These are phyloP conservation scores for Dichotomocladium elegans DNA, from an alignment of 371 early-diverging fungal species.

Conservation along the genomic window DNA sequence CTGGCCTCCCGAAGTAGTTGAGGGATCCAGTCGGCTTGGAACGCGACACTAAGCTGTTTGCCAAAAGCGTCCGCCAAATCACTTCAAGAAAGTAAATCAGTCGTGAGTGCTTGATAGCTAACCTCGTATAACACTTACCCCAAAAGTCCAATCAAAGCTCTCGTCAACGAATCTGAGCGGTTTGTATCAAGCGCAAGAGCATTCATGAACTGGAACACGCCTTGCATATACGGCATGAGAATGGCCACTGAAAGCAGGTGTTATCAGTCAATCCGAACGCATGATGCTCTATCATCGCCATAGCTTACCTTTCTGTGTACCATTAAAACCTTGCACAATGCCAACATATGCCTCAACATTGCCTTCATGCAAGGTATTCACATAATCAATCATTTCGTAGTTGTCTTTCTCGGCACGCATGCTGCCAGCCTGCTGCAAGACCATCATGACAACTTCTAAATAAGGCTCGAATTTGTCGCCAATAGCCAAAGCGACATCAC, in stretches of 20 bases:
- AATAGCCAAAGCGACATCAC: conserved; percentile 96
- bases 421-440: conserved; percentile 79
- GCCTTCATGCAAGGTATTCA: conserved; percentile 78
- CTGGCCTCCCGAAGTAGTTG: conserved; percentile 73
- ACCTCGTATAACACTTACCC: conserved; percentile 42
- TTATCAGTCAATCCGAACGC: not conserved
- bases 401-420: conserved; percentile 64
- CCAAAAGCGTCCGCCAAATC: conserved; percentile 78
- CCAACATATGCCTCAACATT: conserved; percentile 95
- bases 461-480: conserved; percentile 84
- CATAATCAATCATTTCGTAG: conserved; percentile 81
- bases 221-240: conserved; percentile 58
- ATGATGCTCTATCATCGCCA: conserved; percentile 1
- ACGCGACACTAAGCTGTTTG: conserved; percentile 60
- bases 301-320: conserved; percentile 30
- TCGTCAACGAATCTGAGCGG: conserved; percentile 59
- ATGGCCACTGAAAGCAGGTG: conserved; percentile 38
- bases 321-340: conserved; percentile 87
- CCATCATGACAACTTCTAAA: conserved; percentile 76
- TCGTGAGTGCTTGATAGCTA: not conserved
- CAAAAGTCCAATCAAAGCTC: conserved; percentile 79
- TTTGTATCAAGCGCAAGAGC: conserved; percentile 58
- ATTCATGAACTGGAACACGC: conserved; percentile 75
- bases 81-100: conserved; percentile 21
- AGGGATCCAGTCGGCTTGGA: conserved; percentile 64